These are phyloP conservation scores for Madurella mycetomatis DNA, from an alignment of 2,329 filamentous ascomycete species.

Conservation along the genomic window DNA sequence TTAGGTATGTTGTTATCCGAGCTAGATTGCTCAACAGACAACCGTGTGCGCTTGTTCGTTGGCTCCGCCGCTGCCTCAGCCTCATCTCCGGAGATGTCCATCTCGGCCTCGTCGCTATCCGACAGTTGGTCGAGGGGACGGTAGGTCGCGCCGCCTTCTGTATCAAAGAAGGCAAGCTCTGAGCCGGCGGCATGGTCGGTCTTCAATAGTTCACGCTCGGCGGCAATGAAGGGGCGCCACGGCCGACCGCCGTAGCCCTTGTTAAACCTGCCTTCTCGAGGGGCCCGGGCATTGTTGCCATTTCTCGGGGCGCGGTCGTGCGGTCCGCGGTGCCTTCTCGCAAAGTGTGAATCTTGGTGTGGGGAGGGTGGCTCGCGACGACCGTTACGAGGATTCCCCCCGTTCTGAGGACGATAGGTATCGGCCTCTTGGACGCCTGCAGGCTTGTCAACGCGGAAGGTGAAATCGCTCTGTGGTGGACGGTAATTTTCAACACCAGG, in stretches of 20 bases:
- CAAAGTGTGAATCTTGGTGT: slow-evolving; percentile 2
- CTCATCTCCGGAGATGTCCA: slow-evolving; percentile 56
- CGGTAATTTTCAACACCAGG: slow-evolving; percentile 26
- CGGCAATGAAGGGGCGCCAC: slow-evolving; percentile 33
- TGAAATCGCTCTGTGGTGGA: slow-evolving; percentile 49
- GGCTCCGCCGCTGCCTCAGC: slow-evolving; percentile 37
- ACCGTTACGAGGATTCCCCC: slow-evolving; percentile 12
- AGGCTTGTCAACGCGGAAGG: slow-evolving; percentile 51
- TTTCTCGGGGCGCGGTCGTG: neutral
- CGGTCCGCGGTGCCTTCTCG: slow-evolving; percentile 6
- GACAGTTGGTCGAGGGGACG: slow-evolving; percentile 54
- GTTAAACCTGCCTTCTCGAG: slow-evolving; percentile 2
- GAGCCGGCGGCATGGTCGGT: slow-evolving; percentile 39
- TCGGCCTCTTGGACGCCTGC: slow-evolving; percentile 41
- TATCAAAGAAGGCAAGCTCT: slow-evolving; percentile 45
- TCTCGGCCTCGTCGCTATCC: slow-evolving; percentile 59
- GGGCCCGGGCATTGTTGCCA: neutral
- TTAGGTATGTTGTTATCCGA: slow-evolving; percentile 55
- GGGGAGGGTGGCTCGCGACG: slow-evolving; percentile 3
- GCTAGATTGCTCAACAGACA: slow-evolving; percentile 30
- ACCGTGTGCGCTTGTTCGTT: slow-evolving; percentile 41
- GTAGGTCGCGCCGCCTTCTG: slow-evolving; percentile 47
- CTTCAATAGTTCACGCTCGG: slow-evolving; percentile 48
- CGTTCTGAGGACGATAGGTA: slow-evolving; percentile 31
- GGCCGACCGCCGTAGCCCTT: slow-evolving; percentile 10